These are phyloP conservation scores for Thermoascus crustaceus DNA, from an alignment of 2,329 filamentous ascomycete species.

Conservation along the genomic window DNA sequence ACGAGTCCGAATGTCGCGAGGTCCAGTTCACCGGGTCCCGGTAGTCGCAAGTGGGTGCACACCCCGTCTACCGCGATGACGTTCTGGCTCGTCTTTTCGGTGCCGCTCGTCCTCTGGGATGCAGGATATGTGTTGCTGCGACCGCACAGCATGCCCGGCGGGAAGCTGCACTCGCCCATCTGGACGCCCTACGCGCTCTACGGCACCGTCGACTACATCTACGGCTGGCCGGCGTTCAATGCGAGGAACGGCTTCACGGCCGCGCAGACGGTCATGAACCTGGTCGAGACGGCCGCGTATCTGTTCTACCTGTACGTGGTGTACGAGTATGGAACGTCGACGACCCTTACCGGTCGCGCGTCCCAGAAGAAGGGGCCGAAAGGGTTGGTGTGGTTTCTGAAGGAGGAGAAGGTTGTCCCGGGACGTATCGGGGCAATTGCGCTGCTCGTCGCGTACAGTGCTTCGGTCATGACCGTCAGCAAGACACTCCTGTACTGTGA, in stretches of 20 bases:
- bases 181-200: conserved; percentile 76
- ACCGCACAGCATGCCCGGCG: conserved; percentile 74
- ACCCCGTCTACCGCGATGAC: conserved; percentile 53
- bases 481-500: conserved; percentile 62
- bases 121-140: conserved; percentile 68
- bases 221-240: conserved; percentile 66
- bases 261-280: conserved; percentile 63
- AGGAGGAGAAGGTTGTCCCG: conserved; percentile 43
- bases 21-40: conserved; percentile 17
- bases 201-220: conserved; percentile 69
- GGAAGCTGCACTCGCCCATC: conserved; percentile 60
- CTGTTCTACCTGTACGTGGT: conserved; percentile 52
- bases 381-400: conserved; percentile 37
- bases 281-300: conserved; percentile 60
- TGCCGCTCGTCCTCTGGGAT: conserved; percentile 79
- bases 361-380: conserved; percentile 20
- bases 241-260: conserved; percentile 64
- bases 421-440: conserved; percentile 48
- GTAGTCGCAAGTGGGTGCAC: conserved; percentile 44
- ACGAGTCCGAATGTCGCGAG: conserved; percentile 18
- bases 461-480: conserved; percentile 55
- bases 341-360: conserved; percentile 16
- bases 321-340: conserved; percentile 32
- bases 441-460: conserved; percentile 50
- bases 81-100: conserved; percentile 64